Evolutionary conservation across 257 asterid genomes (phyloP), one percentile per base, ranked within the genome.

Genomic region (Lycium barbarum): DNA sequence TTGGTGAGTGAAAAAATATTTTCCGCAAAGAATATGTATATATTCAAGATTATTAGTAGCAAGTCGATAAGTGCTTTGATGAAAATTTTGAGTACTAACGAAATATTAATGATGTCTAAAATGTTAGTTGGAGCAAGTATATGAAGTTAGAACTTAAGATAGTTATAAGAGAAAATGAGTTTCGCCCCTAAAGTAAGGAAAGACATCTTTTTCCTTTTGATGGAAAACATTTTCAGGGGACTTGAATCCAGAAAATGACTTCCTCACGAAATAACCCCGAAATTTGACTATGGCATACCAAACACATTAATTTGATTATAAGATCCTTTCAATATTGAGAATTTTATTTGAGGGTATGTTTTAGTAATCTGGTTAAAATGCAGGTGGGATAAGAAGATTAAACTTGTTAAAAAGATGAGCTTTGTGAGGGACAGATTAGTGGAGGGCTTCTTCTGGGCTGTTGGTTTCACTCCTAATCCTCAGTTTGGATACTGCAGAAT

Each of bases 391-490:
- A 86, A 26, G 14, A 18, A 70, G 12, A 84, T 84, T 9, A 8
- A 81, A 17, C 87, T 90, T 15, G 79, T 83, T 6, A 85, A 84
- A 22, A 88, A 85, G 59, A 12, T 84, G 87, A 71, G 58, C 33
- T 90, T 88, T 73, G 87, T 80, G 2, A 86, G 92, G 86, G 80
- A 88, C 51, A 76, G 92, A 58, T 53, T 88, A 73, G 89, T 90
- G 85, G 90, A 90, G 55, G 71, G 88, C 47, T 90, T 84, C 79
- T 57, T 83, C 1, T 89, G 92, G 90, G 26, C 87, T 1, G 53
- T 89, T 3, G 92, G 89, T 12, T 63, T 83, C 84, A 79, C 84
- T 18, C 68, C 67, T 38, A 87, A 87, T n/a, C 89, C 88, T 54
- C 73, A 20, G 62, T 80, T 53, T 0, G 49, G 71, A 62, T 80